phyloP scores from a whole-genome alignment of 495 filamentous ascomycete genomes.

The Neurospora terricola region DNA sequence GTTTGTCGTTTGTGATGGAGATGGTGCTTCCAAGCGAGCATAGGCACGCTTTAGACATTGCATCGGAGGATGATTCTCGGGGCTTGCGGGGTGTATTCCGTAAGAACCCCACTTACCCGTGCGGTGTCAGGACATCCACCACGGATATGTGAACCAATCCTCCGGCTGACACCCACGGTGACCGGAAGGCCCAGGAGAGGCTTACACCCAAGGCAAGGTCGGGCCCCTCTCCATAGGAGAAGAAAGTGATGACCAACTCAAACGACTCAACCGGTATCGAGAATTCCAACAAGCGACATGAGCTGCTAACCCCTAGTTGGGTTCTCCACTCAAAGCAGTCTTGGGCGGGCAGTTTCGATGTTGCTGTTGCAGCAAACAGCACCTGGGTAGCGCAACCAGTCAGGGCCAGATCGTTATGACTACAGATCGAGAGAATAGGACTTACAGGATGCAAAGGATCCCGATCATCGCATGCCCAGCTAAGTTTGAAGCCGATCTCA shows the following conservation, averaged over 20 bases:
- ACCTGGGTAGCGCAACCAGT: not conserved
- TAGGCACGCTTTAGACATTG: not conserved
- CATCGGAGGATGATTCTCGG: not conserved
- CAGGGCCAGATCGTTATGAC: not conserved
- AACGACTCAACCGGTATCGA: not conserved
- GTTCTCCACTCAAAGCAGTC: not conserved
- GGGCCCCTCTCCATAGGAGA: conserved; percentile 9
- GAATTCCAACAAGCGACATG: not conserved
- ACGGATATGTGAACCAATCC: not conserved
- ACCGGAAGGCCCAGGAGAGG: not conserved
- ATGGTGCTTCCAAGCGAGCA: not conserved
- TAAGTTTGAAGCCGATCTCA: conserved; percentile 9
- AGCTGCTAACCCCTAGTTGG: not conserved
- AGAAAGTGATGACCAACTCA: conserved; percentile 2
- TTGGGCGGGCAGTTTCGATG: not conserved
- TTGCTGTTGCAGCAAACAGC: not conserved
- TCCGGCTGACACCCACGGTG: not conserved
- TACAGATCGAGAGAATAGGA: not conserved
- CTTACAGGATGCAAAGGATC: conserved; percentile 18
- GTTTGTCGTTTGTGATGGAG: not conserved
- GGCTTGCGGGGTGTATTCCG: not conserved
- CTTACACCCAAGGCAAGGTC: conserved; percentile 4
- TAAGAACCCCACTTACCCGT: not conserved
- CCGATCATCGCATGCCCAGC: conserved; percentile 21
- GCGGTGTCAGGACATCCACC: not conserved